Evolutionary conservation across 225 moss, liverwort and hornwort species (phyloP), one percentile per base, ranked within the genome.

Genomic region (Takakia lepidozioides): DNA sequence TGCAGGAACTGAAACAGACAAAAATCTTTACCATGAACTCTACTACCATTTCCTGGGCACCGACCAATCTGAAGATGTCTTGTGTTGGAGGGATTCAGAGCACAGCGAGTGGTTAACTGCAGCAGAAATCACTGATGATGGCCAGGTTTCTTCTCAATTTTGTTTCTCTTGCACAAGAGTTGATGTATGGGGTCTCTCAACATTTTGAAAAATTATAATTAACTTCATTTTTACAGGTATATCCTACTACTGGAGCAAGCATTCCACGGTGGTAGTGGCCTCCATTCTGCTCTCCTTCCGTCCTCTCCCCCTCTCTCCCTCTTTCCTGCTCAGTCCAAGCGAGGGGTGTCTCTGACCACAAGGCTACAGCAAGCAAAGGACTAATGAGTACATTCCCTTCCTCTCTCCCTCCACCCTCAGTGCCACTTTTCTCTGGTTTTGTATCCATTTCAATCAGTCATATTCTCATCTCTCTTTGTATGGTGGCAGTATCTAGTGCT

Each of bases 1-100:
- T 30, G 93, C 81, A 45, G 88, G 93, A 55, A 93, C 85, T 14
- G 93, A 93, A 60, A 93, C 93, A n/a, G 78, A 85, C 47, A 88
- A 88, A 25, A 93, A 88, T 56, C 63, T 93, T 27, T 63, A 71
- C 43, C 88, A 93, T 42, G 64, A 88, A 59, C 75, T 93, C n/a
- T 82, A 68, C 56, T 93, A 93, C 52, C 88, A 93, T 63, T 76
- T 75, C 50, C 16, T 93, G 15, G 81, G 78, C n/a, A 81, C 88
- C 36, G 73, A 81, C 39, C 93, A 93, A 52, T 78, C 88, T 3
- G 86, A 88, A 32, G 93, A 88, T 49, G 71, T 93, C 55, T 76
- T 88, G 56, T 93, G 93, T 65, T 93, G 93, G 93, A 83, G 51
- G 46, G 86, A 86, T 51, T 40, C 54, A 20, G 78, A 86, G 32